phyloP scores from a whole-genome alignment of 345 rosid species.

The Cochlearia excelsa region DNA sequence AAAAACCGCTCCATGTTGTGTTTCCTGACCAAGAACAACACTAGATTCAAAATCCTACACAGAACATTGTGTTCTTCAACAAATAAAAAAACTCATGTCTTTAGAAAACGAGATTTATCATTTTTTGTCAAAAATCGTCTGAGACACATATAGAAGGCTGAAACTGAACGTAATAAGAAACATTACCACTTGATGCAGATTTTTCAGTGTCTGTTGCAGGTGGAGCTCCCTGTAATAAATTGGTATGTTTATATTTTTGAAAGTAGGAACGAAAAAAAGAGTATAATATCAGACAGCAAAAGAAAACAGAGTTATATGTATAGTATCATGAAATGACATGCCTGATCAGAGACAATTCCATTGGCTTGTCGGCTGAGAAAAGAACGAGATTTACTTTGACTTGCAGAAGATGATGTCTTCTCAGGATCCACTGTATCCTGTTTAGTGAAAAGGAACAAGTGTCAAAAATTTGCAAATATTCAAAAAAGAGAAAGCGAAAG shows the following conservation, averaged over 20 bases:
- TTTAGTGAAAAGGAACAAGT: conserved; percentile 9
- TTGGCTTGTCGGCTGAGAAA: conserved; percentile 75
- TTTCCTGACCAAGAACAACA: conserved; percentile 36
- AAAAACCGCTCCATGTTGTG: conserved; percentile 71
- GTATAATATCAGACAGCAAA: background rate
- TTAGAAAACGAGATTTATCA: background rate
- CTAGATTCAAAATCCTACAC: conserved; percentile 4
- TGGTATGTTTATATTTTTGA: background rate
- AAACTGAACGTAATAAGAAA: background rate
- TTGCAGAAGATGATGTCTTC: conserved; percentile 47
- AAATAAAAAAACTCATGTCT: background rate
- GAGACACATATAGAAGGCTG: background rate
- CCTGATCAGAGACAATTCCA: conserved; percentile 85
- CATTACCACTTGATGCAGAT: conserved; percentile 57
- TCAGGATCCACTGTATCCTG: conserved; percentile 75
- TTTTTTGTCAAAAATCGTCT: background rate
- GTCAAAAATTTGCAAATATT: background rate
- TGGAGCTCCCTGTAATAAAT: conserved; percentile 48
- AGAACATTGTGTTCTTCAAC: background rate
- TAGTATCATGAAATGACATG: conserved; percentile 29
- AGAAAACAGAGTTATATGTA: background rate
- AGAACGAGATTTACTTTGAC: conserved; percentile 64
- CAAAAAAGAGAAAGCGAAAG: conserved; percentile 4
- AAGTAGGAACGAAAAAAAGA: conserved; percentile 8
- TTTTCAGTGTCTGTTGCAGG: conserved; percentile 53